These are phyloP conservation scores for Microcos paniculata DNA, from an alignment of 345 rosid species.

Conservation along the genomic window DNA sequence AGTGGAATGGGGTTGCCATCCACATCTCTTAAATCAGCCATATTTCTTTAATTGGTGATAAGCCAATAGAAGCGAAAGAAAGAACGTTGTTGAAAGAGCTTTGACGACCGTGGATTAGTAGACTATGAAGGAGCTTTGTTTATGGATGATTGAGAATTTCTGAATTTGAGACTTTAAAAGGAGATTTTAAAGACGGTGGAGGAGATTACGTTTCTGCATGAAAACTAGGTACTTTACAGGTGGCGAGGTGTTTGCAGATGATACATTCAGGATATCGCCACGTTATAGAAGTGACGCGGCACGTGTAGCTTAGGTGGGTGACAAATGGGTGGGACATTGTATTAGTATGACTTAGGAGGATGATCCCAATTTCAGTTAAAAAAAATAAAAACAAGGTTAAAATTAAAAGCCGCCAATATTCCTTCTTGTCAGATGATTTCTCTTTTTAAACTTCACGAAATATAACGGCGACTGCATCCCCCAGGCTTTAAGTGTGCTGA, in stretches of 20 bases:
- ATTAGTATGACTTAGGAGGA: neutral
- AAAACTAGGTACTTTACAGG: conserved; percentile 14
- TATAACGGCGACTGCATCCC: neutral
- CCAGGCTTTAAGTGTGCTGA: neutral
- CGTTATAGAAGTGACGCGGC: conserved; percentile 5
- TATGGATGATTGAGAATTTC: neutral
- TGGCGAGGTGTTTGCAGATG: neutral
- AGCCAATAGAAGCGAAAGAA: neutral
- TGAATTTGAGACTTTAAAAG: neutral
- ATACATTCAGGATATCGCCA: neutral
- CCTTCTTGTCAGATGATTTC: too few species aligned
- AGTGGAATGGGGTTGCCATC: conserved; percentile 52
- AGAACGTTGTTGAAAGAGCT: neutral
- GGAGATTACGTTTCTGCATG: conserved; percentile 14
- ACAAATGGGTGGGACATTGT: neutral
- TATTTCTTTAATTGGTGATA: neutral
- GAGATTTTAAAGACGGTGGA: conserved; percentile 8
- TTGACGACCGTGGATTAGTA: neutral
- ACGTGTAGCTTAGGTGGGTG: neutral
- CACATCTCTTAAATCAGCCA: conserved; percentile 65
- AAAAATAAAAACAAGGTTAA: neutral
- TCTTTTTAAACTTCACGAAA: neutral
- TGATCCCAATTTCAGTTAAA: neutral
- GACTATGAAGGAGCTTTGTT: neutral
- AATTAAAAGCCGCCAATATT: too few species aligned